These are phyloP conservation scores for Phytophthora capsici DNA, from an alignment of 352 stramenopile species.

Conservation along the genomic window DNA sequence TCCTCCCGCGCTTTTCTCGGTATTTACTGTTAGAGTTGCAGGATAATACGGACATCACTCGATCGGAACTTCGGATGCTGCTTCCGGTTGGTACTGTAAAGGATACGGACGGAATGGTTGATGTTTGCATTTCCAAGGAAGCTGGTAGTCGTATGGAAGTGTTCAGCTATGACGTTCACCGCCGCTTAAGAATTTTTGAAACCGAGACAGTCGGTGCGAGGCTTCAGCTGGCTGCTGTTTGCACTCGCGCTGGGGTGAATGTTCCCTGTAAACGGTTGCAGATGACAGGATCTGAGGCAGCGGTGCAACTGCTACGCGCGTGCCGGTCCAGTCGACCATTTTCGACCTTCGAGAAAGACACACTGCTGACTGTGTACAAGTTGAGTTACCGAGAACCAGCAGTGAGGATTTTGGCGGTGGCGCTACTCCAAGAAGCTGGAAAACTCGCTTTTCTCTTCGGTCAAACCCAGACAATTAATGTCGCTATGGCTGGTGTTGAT, in stretches of 20 bases:
- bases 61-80: constrained; percentile 33
- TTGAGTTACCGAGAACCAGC: constrained; percentile 47
- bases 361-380: constrained; percentile 30
- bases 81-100: constrained; percentile 42
- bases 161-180: constrained; percentile 42
- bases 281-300: constrained; percentile 57
- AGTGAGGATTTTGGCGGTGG: constrained; percentile 42
- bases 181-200: constrained; percentile 36
- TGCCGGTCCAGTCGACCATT: constrained; percentile 48
- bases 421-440: constrained; percentile 34
- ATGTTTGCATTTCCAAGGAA: constrained; percentile 22
- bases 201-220: constrained; percentile 46
- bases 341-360: constrained; percentile 24
- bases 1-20: constrained; percentile 41
- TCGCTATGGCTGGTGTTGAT: constrained; percentile 2
- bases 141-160: constrained; percentile 20
- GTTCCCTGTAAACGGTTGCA: constrained; percentile 36
- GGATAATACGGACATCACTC: constrained; percentile 18
- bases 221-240: constrained; percentile 50
- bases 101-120: constrained; percentile 20
- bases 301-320: constrained; percentile 47
- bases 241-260: constrained; percentile 25
- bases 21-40: constrained; percentile 44
- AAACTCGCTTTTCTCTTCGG: constrained; percentile 45
- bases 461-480: neutral